A percentile compares a stretch with the other conserved stretches of the same genome.
Conservation (phyloP, 139 green algal genomes). For the Coelastrella sp. region DNA sequence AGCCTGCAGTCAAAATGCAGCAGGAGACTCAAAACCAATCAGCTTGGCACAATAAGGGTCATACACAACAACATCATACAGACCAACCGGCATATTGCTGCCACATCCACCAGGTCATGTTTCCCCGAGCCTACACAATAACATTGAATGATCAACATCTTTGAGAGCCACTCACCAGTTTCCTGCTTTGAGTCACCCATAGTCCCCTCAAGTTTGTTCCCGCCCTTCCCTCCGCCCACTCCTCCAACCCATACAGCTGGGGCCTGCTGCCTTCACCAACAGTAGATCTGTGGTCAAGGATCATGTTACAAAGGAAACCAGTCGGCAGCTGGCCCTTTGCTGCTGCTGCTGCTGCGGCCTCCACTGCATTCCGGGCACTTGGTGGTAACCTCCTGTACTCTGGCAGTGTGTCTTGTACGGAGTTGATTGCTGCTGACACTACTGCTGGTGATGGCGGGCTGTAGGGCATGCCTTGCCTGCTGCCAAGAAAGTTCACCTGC, state of each 20-base stretch:
- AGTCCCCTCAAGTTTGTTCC: neutral
- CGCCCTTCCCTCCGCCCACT: conserved; percentile 18
- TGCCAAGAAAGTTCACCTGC: neutral
- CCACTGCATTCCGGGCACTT: neutral
- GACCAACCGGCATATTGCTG: no score
- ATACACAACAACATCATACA: no score
- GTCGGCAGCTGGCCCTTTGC: neutral
- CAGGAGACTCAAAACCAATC: no score
- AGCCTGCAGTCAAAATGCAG: no score
- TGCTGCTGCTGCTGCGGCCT: neutral
- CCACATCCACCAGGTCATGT: no score
- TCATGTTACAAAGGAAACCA: conserved; percentile 33
- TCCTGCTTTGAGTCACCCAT: neutral
- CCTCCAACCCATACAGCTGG: conserved; percentile 21
- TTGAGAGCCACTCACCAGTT: neutral
- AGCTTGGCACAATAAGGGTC: no score
- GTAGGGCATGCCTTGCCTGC: neutral
- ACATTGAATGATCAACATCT: neutral
- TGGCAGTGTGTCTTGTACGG: neutral
- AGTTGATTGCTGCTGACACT: neutral
- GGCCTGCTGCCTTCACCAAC: neutral
- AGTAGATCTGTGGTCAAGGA: neutral
- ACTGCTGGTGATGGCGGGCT: neutral
- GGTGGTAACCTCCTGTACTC: neutral
- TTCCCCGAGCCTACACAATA: neutral